A percentile compares a stretch with the other conserved stretches of the same genome.
phyloP scores from a whole-genome alignment of 805 yeast genomes.

The Metschnikowia kunwiensis region DNA sequence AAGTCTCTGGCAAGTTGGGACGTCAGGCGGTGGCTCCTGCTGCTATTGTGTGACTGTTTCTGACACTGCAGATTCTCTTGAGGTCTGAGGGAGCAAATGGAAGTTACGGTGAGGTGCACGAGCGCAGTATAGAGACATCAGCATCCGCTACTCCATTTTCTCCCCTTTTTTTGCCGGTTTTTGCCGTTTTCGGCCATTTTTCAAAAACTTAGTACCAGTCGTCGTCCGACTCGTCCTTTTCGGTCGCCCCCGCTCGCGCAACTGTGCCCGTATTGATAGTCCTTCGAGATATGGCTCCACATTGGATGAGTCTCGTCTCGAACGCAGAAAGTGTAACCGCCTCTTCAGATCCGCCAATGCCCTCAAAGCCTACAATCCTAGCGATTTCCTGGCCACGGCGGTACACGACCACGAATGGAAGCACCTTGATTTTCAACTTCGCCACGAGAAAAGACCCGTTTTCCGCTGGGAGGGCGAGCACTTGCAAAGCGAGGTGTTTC shows the following conservation, averaged over 20 bases:
- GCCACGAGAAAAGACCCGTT: conserved; percentile 70
- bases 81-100: no score
- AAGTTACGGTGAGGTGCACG: no score
- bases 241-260: conserved; percentile 16
- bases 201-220: conserved; percentile 14
- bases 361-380: conserved; percentile 68
- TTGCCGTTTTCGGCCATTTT: no score
- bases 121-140: no score
- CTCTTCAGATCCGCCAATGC: conserved; percentile 46
- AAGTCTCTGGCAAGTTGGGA: no score
- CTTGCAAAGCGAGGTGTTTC: conserved; percentile 54
- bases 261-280: conserved; percentile 28
- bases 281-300: conserved; percentile 30
- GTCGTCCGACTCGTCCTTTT: conserved; percentile 32
- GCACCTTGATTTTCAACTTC: conserved; percentile 57
- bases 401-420: conserved; percentile 70
- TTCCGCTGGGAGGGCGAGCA: conserved; percentile 55
- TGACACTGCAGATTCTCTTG: no score
- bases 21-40: no score
- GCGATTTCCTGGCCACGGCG: conserved; percentile 55
- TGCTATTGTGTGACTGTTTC: no score
- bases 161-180: no score
- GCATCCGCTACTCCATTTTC: no score
- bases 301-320: conserved; percentile 34
- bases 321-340: conserved; percentile 47